A percentile compares a stretch with the other conserved stretches of the same genome.
Conservation (phyloP, 1,284 basidiomycete species). For the Ustilago lituana region DNA sequence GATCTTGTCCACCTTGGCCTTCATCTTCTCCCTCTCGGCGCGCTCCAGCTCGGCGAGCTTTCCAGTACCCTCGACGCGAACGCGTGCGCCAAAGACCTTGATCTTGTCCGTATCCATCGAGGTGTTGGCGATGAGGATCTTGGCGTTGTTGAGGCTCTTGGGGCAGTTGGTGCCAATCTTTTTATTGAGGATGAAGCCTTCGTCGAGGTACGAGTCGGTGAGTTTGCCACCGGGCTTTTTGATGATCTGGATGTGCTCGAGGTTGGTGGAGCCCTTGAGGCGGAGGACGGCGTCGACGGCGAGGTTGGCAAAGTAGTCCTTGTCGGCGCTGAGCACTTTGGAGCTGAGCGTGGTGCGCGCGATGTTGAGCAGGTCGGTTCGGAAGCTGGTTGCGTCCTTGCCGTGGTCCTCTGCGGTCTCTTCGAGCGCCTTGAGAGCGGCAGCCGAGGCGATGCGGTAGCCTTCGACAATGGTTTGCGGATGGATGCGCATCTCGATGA, state of each 20-base stretch:
- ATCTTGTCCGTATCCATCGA: conserved; percentile 99
- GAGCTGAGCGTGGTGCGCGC: conserved; percentile 94
- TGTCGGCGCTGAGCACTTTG: conserved; percentile 96
- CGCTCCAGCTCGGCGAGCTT: conserved; percentile 98
- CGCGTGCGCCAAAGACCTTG: conserved; percentile 96
- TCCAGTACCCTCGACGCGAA: conserved; percentile 93
- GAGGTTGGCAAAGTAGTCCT: conserved; percentile 97
- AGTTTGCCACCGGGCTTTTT: conserved; percentile 99
- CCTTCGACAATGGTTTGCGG: conserved; percentile 99
- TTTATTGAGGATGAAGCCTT: conserved; percentile 99
- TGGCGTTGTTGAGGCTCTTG: conserved; percentile 91
- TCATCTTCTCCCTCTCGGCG: conserved; percentile 99
- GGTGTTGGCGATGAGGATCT: conserved; percentile 97
- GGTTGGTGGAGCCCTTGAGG: conserved; percentile 91
- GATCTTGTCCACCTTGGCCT: conserved; percentile 94
- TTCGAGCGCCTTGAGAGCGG: conserved; percentile 86
- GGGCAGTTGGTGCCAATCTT: conserved; percentile 93
- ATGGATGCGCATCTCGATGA: conserved; percentile 88
- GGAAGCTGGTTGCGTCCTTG: conserved; percentile 78
- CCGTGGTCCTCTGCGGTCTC: conserved; percentile 82
- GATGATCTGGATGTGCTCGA: conserved; percentile 99
- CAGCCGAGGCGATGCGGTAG: conserved; percentile 88
- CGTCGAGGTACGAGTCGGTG: conserved; percentile 97
- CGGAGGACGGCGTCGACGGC: conserved; percentile 96
- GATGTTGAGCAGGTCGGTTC: conserved; percentile 93